Percentiles rank a stretch among this genome's conserved stretches.
Conservation (phyloP, 345 rosid species). For the Tarenaya hassleriana region DNA sequence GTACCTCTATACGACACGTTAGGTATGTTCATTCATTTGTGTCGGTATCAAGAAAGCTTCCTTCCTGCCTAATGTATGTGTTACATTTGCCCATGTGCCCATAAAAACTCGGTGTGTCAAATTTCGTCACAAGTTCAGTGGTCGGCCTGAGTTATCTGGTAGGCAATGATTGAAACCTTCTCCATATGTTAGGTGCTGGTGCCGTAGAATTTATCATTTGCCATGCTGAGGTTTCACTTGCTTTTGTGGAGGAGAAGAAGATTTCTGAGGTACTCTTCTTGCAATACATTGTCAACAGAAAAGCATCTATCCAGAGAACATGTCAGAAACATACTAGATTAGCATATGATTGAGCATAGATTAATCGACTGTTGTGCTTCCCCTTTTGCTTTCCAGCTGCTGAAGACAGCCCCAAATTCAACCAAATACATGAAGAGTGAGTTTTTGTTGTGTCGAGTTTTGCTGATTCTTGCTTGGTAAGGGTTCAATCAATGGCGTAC, state of each 20-base stretch:
- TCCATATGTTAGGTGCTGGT: conserved; percentile 56
- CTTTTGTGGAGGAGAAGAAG: conserved; percentile 85
- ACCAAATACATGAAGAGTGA: conserved; percentile 66
- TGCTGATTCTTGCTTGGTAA: conserved; percentile 3
- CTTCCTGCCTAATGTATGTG: too few relatives aligned
- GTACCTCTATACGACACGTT: conserved; percentile 96
- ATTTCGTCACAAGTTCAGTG: neutral
- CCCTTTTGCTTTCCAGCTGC: conserved; percentile 41
- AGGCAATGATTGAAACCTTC: neutral
- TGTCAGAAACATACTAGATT: neutral
- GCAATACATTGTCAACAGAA: neutral
- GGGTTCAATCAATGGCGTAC: conserved; percentile 8
- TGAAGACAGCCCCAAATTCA: conserved; percentile 74
- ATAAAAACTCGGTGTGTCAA: too few relatives aligned
- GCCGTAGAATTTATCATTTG: conserved; percentile 83
- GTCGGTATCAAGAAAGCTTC: neutral
- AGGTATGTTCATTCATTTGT: conserved; percentile 42
- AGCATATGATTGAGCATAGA: too few relatives aligned
- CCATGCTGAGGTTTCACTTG: conserved; percentile 85
- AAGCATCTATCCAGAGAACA: neutral
- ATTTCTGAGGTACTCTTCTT: conserved; percentile 59
- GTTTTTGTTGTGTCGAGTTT: conserved; percentile 20
- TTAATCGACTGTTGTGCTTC: neutral
- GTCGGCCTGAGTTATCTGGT: neutral
- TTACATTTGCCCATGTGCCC: too few relatives aligned